phyloP scores from a whole-genome alignment of 768 basidiomycete genomes.

The Phylloporus sp. region DNA sequence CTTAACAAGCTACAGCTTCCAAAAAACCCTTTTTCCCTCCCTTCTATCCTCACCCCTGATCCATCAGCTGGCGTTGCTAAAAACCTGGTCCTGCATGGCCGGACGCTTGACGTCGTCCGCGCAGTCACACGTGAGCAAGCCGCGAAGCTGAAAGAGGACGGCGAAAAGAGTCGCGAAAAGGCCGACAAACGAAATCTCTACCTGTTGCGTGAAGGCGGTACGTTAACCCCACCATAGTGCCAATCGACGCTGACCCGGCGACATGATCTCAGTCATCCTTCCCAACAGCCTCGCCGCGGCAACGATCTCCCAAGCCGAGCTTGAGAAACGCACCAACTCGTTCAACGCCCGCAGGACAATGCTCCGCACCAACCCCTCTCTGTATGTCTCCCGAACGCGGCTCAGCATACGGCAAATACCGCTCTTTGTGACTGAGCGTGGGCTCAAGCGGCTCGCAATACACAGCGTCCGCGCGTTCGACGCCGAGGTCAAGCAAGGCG shows the following conservation, averaged over 20 bases:
- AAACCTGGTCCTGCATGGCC: slow-evolving; percentile 83
- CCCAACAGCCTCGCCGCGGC: slow-evolving; percentile 81
- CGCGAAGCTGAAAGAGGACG: slow-evolving; percentile 80
- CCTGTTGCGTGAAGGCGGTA: slow-evolving; percentile 93
- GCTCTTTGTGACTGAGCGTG: slow-evolving; percentile 82
- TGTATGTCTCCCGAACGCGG: slow-evolving; percentile 93
- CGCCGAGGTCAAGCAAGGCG: slow-evolving; percentile 62
- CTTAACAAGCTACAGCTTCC: slow-evolving; percentile 38
- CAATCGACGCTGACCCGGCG: not conserved
- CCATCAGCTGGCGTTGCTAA: slow-evolving; percentile 82
- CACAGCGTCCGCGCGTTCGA: slow-evolving; percentile 81
- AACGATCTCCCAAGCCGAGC: slow-evolving; percentile 63
- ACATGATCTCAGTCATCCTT: slow-evolving; percentile 67
- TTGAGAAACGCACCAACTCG: slow-evolving; percentile 81
- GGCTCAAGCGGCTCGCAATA: slow-evolving; percentile 81
- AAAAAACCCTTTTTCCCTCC: slow-evolving; percentile 83
- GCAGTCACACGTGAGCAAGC: slow-evolving; percentile 92
- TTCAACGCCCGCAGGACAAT: slow-evolving; percentile 82
- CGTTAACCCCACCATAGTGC: slow-evolving; percentile 7
- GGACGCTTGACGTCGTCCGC: slow-evolving; percentile 84
- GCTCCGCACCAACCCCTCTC: slow-evolving; percentile 85
- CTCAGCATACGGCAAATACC: slow-evolving; percentile 93
- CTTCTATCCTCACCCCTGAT: slow-evolving; percentile 90
- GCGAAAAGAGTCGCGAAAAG: slow-evolving; percentile 80
- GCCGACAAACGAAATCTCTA: slow-evolving; percentile 96